Conservation (phyloP, 257 asterid species). For the Przewalskia tangutica region DNA sequence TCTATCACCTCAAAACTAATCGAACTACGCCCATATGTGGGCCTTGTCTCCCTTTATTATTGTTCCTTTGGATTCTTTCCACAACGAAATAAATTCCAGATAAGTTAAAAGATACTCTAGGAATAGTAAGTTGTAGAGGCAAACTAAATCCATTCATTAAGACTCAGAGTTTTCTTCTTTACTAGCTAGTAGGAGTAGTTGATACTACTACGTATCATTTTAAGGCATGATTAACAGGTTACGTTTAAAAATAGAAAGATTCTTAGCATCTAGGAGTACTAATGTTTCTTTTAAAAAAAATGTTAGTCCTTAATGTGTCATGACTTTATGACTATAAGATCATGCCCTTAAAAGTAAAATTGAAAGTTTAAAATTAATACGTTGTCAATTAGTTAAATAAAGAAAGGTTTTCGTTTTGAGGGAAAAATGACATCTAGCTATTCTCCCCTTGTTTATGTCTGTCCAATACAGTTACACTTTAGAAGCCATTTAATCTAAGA, state of each 20-base stretch:
- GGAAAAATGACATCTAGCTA: neutral
- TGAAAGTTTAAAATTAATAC: too few species aligned
- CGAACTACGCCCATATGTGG: too few species aligned
- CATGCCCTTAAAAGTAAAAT: too few species aligned
- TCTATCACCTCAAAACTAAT: too few species aligned
- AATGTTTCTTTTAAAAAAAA: too few species aligned
- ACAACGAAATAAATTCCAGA: conserved; percentile 39
- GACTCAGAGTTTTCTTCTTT: conserved; percentile 41
- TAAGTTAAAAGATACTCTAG: conserved; percentile 33
- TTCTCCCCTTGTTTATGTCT: neutral
- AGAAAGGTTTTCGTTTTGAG: too few species aligned
- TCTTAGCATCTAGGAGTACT: too few species aligned
- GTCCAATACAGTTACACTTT: neutral
- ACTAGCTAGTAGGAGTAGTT: neutral
- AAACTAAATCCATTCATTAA: neutral
- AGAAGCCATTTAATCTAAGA: neutral
- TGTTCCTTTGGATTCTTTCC: conserved; percentile 31
- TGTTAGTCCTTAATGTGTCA: too few species aligned
- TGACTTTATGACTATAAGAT: too few species aligned
- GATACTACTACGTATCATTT: neutral
- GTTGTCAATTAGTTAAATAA: too few species aligned
- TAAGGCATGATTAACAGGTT: neutral
- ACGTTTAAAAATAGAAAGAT: too few species aligned
- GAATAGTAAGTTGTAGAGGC: conserved; percentile 31
- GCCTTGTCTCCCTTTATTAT: neutral